Percentiles rank a stretch among this genome's conserved stretches.
Conservation (phyloP, 139 green algal genomes). For the Micromonas commoda region DNA sequence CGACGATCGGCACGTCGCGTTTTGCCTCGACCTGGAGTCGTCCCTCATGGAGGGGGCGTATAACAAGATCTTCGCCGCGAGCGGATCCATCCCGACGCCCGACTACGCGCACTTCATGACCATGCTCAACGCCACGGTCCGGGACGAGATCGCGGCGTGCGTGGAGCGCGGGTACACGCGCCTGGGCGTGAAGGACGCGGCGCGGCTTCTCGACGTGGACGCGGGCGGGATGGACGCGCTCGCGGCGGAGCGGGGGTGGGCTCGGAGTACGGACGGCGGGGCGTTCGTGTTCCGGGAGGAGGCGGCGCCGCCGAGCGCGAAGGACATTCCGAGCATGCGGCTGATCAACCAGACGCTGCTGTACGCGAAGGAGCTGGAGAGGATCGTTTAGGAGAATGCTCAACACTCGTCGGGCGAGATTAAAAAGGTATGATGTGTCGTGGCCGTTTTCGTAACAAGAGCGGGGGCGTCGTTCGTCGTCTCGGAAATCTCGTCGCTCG, state of each 20-base stretch:
- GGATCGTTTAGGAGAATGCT: constrained; percentile 9
- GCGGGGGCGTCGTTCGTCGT: too few species aligned
- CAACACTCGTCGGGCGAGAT: neutral
- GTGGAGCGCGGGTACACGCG: constrained; percentile 13
- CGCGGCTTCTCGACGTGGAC: neutral
- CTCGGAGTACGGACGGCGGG: neutral
- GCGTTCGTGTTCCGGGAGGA: constrained; percentile 11
- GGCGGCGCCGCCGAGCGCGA: neutral
- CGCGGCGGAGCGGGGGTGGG: neutral
- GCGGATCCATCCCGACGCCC: constrained; percentile 16
- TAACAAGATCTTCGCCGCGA: constrained; percentile 68
- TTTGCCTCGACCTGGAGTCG: constrained; percentile 81
- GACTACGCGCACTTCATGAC: constrained; percentile 11
- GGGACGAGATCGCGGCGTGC: constrained; percentile 20
- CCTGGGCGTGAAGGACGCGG: neutral
- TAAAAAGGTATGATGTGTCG: too few species aligned
- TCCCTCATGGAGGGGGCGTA: constrained; percentile 95
- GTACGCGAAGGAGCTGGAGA: constrained; percentile 22
- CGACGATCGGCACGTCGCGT: constrained; percentile 41
- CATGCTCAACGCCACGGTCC: constrained; percentile 3
- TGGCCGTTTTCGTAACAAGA: too few species aligned
- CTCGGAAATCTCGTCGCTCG: too few species aligned
- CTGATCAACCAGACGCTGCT: constrained; percentile 16
- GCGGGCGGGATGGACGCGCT: neutral
- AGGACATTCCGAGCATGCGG: constrained; percentile 8